A percentile compares a stretch with the other conserved stretches of the same genome.
Evolutionary conservation across 495 filamentous ascomycete species (phyloP).

Genomic region (Tuber magnatum): DNA sequence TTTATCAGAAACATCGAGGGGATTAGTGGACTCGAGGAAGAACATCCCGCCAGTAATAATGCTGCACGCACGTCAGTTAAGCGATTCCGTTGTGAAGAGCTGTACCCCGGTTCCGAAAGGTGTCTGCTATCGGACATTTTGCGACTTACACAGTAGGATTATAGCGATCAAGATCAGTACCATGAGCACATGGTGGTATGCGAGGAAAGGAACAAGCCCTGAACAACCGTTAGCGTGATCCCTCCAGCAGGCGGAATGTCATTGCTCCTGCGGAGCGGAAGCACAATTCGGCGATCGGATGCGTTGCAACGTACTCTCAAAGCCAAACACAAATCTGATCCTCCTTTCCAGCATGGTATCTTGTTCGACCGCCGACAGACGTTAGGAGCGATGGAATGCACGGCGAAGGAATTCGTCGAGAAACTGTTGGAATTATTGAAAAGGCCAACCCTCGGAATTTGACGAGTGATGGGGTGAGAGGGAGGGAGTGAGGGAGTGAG

Average conservation of each 20-base stretch:
- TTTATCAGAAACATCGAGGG: conserved; percentile 69
- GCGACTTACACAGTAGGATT: conserved; percentile 79
- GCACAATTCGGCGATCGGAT: not conserved
- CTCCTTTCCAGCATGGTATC: conserved; percentile 24
- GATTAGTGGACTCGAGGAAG: conserved; percentile 66
- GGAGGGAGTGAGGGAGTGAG: not conserved
- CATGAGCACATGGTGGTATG: conserved; percentile 99
- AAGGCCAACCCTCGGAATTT: not conserved
- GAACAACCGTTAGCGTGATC: conserved; percentile 5
- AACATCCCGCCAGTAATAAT: conserved; percentile 71
- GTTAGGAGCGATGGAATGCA: not conserved
- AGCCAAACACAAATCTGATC: conserved; percentile 36
- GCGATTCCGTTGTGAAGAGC: conserved; percentile 46
- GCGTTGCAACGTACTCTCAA: conserved; percentile 26
- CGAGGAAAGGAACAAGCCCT: conserved; percentile 90
- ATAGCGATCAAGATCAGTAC: conserved; percentile 89
- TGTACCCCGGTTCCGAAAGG: not conserved
- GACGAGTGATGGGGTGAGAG: not conserved
- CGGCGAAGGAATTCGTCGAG: not conserved
- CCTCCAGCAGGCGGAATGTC: not conserved
- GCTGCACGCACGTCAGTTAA: conserved; percentile 46
- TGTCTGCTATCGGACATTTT: conserved; percentile 2
- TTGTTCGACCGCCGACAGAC: not conserved
- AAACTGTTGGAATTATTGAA: not conserved
- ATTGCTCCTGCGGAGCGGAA: not conserved